Evolutionary conservation across 768 basidiomycete genomes (phyloP), one percentile per base, ranked within the genome.

Genomic region (Phanerodontia chrysosporium): DNA sequence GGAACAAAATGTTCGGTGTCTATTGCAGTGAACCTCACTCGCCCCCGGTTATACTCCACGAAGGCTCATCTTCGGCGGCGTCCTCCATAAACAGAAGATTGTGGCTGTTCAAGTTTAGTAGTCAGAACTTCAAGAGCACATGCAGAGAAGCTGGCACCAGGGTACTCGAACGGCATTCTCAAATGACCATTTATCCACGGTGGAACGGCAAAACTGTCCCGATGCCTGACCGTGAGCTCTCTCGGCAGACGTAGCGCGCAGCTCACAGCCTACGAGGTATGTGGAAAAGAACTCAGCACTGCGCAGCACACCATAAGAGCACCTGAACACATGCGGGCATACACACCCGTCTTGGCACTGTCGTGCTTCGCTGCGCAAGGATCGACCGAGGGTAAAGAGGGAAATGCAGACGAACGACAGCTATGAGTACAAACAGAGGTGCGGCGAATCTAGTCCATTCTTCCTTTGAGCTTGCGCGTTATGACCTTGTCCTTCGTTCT

Each of bases 401-500:
- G 30, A 39, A 42, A 60, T 56, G 53, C 28, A 51, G 54, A 49
- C 22, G 59, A 49, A 54, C 25, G 28, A 49, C 16, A 60, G 29
- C 32, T 57, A 57, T 42, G 36, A 57, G 27, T 57, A 44, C 29
- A 30, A n/a, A 49, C 51, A 53, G 48, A 39, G 49, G 51, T 30
- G 25, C 52, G 21, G 35, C 8, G 18, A 42, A 4, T 46, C 78
- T 76, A 98, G 72, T 98, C 95, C 93, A 96, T 95, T 69, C 95
- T 83, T 45, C 84, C 87, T 74, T 93, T 92, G 72, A 98, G 74
- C 60, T 87, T 92, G 65, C 95, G 87, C 36, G 92, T 92, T 65
- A 92, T 83, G 35, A 89, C 79, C 61, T 78, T 80, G 69, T 90
- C 88, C 67, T 87, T 86, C 44, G 87, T 89, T 57, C 88, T 90